A percentile compares a stretch with the other conserved stretches of the same genome.
phyloP scores from a whole-genome alignment of 176 grass and related monocot genomes.

The Rhynchospora breviuscula region DNA sequence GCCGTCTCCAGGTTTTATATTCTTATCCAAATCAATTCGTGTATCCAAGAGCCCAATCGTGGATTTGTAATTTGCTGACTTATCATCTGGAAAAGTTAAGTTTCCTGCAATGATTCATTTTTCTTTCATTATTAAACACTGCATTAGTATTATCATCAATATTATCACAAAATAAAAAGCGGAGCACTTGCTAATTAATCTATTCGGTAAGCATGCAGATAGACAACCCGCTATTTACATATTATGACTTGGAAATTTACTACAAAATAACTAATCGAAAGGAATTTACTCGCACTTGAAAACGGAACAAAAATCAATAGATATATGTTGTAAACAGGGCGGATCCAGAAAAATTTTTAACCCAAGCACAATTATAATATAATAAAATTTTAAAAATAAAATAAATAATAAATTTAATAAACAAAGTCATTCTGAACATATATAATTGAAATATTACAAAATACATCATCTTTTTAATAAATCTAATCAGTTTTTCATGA shows the following conservation, averaged over 20 bases:
- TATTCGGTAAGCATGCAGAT: too few relatives aligned
- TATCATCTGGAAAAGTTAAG: conserved; percentile 37
- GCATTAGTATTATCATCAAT: neutral
- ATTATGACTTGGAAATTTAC: neutral
- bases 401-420: too few relatives aligned
- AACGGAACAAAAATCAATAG: neutral
- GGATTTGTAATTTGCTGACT: conserved; percentile 42
- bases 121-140: neutral
- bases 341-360: too few relatives aligned
- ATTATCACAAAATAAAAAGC: neutral
- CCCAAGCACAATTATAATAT: too few relatives aligned
- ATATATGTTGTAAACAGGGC: neutral
- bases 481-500: too few relatives aligned
- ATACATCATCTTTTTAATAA: too few relatives aligned
- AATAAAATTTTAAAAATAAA: too few relatives aligned
- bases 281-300: neutral
- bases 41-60: conserved; percentile 49
- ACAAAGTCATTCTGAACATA: too few relatives aligned
- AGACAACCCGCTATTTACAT: too few relatives aligned
- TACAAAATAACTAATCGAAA: neutral
- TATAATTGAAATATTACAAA: too few relatives aligned
- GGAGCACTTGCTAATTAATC: too few relatives aligned
- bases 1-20: conserved; percentile 30
- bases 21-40: conserved; percentile 56
- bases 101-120: conserved; percentile 32